Evolutionary conservation across 2,329 filamentous ascomycete genomes (phyloP).

Genomic region (Blastomyces silverae): DNA sequence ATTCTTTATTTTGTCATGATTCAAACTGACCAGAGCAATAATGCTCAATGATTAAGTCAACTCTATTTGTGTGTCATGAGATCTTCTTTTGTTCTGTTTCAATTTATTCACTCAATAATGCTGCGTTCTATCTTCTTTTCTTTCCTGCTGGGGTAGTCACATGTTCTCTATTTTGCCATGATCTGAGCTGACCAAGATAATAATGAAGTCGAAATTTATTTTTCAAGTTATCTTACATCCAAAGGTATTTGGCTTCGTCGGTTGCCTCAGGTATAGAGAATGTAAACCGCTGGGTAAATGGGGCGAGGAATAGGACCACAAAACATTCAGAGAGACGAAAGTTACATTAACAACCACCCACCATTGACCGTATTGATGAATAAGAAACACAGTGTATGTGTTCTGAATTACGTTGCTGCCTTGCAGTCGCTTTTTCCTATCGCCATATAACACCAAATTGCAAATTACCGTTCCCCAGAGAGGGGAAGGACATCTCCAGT

Average conservation of each 20-base stretch:
- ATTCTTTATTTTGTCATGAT: neutral
- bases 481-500: neutral
- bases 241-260: no score
- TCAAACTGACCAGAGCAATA: no score
- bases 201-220: no score
- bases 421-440: neutral
- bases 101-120: neutral
- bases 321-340: neutral
- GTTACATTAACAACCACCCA: neutral
- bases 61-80: no score
- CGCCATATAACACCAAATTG: neutral
- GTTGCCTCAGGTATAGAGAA: neutral
- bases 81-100: neutral
- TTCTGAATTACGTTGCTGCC: neutral
- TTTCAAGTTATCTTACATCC: no score
- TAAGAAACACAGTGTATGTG: neutral
- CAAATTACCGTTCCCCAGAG: neutral
- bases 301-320: neutral
- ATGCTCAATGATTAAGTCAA: no score
- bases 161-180: no score
- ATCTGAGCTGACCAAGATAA: no score
- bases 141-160: no score
- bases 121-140: no score
- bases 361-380: neutral
- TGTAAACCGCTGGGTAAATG: neutral